phyloP scores from a whole-genome alignment of 1,284 basidiomycete species.

The Neolentinus lepideus region DNA sequence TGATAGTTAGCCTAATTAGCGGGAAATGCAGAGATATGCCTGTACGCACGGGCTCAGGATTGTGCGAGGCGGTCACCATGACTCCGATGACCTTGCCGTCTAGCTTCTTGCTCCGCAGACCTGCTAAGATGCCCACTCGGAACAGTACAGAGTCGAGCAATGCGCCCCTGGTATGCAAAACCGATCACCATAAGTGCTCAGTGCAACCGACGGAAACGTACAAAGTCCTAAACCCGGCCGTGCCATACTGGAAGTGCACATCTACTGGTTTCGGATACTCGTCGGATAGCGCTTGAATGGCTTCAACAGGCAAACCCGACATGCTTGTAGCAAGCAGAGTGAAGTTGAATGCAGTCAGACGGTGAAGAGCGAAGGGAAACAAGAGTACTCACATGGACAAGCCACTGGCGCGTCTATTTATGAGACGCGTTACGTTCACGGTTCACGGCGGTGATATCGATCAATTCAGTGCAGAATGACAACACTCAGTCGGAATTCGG shows the following conservation, averaged over 20 bases:
- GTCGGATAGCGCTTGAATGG: conserved; percentile 43
- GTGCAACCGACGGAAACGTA: conserved; percentile 34
- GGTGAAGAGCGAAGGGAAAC: neutral
- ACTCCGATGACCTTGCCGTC: conserved; percentile 92
- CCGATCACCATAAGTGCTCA: neutral
- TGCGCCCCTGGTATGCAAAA: conserved; percentile 46
- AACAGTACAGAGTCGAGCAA: conserved; percentile 91
- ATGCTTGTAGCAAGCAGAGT: conserved; percentile 22
- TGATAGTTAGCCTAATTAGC: neutral
- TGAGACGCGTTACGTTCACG: neutral
- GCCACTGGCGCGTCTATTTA: neutral
- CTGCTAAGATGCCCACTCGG: conserved; percentile 88
- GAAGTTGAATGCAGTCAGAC: too few relatives aligned
- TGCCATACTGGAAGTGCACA: conserved; percentile 82
- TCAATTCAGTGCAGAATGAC: neutral
- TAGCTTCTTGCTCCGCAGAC: conserved; percentile 83
- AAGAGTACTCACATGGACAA: neutral
- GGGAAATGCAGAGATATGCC: neutral
- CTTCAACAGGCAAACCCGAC: conserved; percentile 32
- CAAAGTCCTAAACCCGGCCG: conserved; percentile 92
- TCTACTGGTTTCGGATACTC: conserved; percentile 58
- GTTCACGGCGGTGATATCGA: too few relatives aligned
- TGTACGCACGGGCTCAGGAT: conserved; percentile 78
- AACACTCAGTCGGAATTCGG: neutral
- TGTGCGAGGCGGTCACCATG: conserved; percentile 99